Evolutionary conservation across 2,329 filamentous ascomycete species (phyloP).

Genomic region (Colletotrichum chrysophilum): DNA sequence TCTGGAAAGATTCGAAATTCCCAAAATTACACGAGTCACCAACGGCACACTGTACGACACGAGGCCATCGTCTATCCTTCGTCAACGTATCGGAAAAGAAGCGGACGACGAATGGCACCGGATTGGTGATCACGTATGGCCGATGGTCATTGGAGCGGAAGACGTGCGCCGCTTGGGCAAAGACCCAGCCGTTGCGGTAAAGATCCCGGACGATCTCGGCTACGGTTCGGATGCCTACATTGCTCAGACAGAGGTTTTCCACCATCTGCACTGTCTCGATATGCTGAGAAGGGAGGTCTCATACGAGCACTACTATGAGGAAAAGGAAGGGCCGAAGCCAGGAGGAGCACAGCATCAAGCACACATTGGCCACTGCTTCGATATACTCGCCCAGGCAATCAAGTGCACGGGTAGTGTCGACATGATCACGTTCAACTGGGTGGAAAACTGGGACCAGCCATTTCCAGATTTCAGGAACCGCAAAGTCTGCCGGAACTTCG

Average conservation of each 20-base stretch:
- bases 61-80: background rate
- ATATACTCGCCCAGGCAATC: slow-evolving; percentile 32
- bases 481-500: slow-evolving; percentile 34
- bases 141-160: background rate
- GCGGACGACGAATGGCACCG: slow-evolving; percentile 2
- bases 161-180: slow-evolving; percentile 27
- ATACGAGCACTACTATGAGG: slow-evolving; percentile 5
- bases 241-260: slow-evolving; percentile 39
- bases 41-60: background rate
- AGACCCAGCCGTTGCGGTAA: slow-evolving; percentile 29
- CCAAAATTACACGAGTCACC: background rate
- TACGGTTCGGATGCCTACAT: slow-evolving; percentile 36
- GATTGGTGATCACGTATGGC: slow-evolving; percentile 3
- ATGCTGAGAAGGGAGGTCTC: slow-evolving; percentile 27
- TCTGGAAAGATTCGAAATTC: background rate
- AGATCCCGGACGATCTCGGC: slow-evolving; percentile 31
- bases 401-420: slow-evolving; percentile 35
- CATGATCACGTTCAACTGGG: slow-evolving; percentile 36
- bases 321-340: background rate
- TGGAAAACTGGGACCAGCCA: slow-evolving; percentile 30
- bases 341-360: slow-evolving; percentile 18
- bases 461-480: slow-evolving; percentile 37
- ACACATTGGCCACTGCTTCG: slow-evolving; percentile 35
- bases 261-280: slow-evolving; percentile 43
- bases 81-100: background rate